Base-by-base conservation (phyloP, 805 yeast genomes). In the Komagataella pastoris region DNA sequence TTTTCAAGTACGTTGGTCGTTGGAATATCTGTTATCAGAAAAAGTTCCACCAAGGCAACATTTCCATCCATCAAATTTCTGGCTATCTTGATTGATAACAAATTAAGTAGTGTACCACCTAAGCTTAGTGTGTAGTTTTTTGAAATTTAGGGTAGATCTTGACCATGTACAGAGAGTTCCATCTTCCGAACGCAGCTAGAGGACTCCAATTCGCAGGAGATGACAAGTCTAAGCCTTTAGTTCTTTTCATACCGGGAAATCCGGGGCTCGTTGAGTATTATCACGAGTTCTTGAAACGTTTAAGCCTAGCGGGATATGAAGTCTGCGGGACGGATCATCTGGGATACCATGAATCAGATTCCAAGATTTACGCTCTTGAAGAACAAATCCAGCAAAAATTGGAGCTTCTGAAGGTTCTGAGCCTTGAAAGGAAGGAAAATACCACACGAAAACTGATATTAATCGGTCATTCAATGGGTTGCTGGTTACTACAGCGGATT, bases 201-300 rank as follows among this genome's bases (percentile, higher is more conserved):
- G 40, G 40, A 14, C 40, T 30, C n/a, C 40, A 30, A 7, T 30
- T 30, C 10, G 40, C n/a, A 6, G 40, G 6, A 10, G 40, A 30
- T 10, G 40, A 30, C 14, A 14, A 30, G 40, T 30, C 40, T n/a
- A 53, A 52, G 10, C 75, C 71, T 8, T 56, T 85, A 30, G 61
- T 84, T 47, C 72, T 80, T 4, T 72, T 84, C 55, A 71, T 85
- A 5, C 91, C 93, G 0, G 93, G 93, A 0, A 85, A 85, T 57
- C 93, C 93, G 0, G 93, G 91, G 0, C 64, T 85, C 24, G 71
- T 80, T 46, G 81, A 80, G 54, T 85, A 76, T 64, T 85, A 85
- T 62, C 69, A 69, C 17, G 76, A 76, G 3, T 83, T 80, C 58
- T 61, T 85, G 24, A 63, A 66, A 10, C 40, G 40, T 30, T 30